Percentiles rank a stretch among this genome's conserved stretches.
Conservation (phyloP, 2,329 filamentous ascomycete genomes). For the Fusarium penzigii region DNA sequence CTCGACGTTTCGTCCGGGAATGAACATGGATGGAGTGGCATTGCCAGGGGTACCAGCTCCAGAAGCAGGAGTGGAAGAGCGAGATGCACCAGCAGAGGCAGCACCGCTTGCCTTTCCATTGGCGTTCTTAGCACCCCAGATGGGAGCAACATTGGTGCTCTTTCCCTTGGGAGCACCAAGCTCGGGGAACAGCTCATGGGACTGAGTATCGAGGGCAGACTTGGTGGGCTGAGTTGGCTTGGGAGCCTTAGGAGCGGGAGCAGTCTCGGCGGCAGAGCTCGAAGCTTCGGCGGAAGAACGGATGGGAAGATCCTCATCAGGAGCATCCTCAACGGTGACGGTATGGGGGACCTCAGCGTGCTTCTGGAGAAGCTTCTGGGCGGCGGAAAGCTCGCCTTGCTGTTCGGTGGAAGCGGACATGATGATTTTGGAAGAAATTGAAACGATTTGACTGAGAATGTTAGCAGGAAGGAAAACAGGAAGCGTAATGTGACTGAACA, state of each 20-base stretch:
- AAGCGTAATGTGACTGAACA: not conserved
- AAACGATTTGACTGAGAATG: not conserved
- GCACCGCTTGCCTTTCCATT: conserved; percentile 57
- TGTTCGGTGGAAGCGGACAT: conserved; percentile 14
- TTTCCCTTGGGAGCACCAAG: conserved; percentile 73
- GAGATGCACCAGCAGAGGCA: conserved; percentile 56
- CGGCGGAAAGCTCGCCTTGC: conserved; percentile 50
- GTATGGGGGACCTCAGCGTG: conserved; percentile 57
- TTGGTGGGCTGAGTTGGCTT: not conserved
- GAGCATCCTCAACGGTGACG: conserved; percentile 76
- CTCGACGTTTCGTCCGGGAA: conserved; percentile 83
- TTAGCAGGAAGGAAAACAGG: conserved; percentile 12
- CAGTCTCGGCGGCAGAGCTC: conserved; percentile 43
- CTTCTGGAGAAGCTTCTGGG: conserved; percentile 65
- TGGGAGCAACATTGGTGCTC: conserved; percentile 64
- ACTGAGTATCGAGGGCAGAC: conserved; percentile 72
- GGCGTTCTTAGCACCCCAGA: conserved; percentile 74
- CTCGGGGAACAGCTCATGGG: conserved; percentile 91
- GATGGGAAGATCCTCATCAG: conserved; percentile 74
- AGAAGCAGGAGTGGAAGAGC: conserved; percentile 64
- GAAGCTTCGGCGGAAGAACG: conserved; percentile 49
- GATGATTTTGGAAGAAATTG: conserved; percentile 10
- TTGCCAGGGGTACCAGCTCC: conserved; percentile 48
- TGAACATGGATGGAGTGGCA: conserved; percentile 56
- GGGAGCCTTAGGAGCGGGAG: not conserved